Evolutionary conservation across 257 asterid species (phyloP), one percentile per base, ranked within the genome.

Genomic region (Nicotiana sylvestris): DNA sequence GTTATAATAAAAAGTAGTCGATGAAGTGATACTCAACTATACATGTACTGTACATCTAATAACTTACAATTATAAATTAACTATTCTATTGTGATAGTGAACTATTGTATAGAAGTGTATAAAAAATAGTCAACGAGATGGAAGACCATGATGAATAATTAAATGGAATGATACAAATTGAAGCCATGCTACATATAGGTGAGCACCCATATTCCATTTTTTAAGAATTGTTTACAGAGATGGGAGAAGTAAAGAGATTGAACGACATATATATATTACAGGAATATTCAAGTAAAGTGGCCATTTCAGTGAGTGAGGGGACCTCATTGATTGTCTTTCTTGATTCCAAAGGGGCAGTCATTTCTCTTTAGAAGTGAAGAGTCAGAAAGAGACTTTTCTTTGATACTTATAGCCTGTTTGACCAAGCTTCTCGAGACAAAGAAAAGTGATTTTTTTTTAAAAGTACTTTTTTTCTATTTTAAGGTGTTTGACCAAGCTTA

Each of bases 241-340:
- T 4, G 5, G 58, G 58, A 53, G 2, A 53, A 18, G 25, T 13
- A 18, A 72, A 74, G 78, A 21, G 21, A 72, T 46, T 12, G 21
- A 70, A 0, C 10, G 37, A 4, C 78, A 72, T 43, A 21, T 72
- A 3, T 72, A 43, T 72, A 3, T 72, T 72, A 33, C 32, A n/a
- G 4, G 57, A 25, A 55, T 76, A 68, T 35, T 79, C 2, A 64
- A 70, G 78, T 65, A 35, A 30, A 76, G 60, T 89, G 97, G 90
- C 91, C 84, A 82, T 88, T 89, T 88, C 85, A 51, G 30, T 21
- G 37, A 80, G 9, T 33, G 89, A 87, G 92, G 86, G 88, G 93
- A 81, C 89, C 87, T 77, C 9, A 27, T 6, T 15, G 60, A 72
- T 77, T 61, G 86, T 57, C 92, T 86, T 84, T 88, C 85, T 81